Percentiles rank a stretch among this genome's conserved stretches.
Evolutionary conservation across 352 stramenopile species (phyloP).

Genomic region (Globisporangium spiculum): DNA sequence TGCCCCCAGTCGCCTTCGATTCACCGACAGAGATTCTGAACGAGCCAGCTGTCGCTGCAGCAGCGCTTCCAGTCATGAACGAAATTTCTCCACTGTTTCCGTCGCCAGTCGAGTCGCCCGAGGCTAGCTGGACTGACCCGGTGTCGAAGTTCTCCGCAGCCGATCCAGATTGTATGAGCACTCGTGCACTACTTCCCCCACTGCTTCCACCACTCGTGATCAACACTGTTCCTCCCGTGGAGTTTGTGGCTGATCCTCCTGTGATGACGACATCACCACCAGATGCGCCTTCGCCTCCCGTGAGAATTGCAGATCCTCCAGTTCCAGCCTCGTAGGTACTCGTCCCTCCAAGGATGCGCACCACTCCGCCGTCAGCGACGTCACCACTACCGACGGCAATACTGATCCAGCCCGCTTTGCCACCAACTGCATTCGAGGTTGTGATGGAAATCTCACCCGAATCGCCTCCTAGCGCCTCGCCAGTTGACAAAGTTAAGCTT

Average conservation of each 20-base stretch:
- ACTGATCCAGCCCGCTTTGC: constrained; percentile 29
- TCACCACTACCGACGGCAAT: constrained; percentile 26
- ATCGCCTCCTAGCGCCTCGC: constrained; percentile 7
- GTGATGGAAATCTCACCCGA: constrained; percentile 31
- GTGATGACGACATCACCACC: constrained; percentile 27
- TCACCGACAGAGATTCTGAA: constrained; percentile 39
- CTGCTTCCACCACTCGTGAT: constrained; percentile 25
- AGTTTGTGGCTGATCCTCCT: constrained; percentile 17
- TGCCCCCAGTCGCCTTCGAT: constrained; percentile 20
- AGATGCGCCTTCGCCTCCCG: constrained; percentile 25
- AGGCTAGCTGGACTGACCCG: constrained; percentile 31
- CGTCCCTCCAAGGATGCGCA: constrained; percentile 24
- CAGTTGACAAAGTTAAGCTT: constrained; percentile 20
- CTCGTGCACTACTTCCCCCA: constrained; percentile 9
- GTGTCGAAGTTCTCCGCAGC: constrained; percentile 25
- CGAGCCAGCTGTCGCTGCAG: constrained; percentile 26
- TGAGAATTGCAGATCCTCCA: constrained; percentile 28
- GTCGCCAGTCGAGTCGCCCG: constrained; percentile 20
- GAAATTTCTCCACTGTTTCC: constrained; percentile 40
- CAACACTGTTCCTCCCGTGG: constrained; percentile 21
- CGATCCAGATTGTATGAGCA: constrained; percentile 25
- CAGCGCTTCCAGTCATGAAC: constrained; percentile 31
- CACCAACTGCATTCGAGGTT: constrained; percentile 22
- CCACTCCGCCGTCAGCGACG: constrained; percentile 10
- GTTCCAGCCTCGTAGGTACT: constrained; percentile 27